Base-by-base conservation (phyloP, 192 early-diverging fungal genomes). In the Dispira simplex region DNA sequence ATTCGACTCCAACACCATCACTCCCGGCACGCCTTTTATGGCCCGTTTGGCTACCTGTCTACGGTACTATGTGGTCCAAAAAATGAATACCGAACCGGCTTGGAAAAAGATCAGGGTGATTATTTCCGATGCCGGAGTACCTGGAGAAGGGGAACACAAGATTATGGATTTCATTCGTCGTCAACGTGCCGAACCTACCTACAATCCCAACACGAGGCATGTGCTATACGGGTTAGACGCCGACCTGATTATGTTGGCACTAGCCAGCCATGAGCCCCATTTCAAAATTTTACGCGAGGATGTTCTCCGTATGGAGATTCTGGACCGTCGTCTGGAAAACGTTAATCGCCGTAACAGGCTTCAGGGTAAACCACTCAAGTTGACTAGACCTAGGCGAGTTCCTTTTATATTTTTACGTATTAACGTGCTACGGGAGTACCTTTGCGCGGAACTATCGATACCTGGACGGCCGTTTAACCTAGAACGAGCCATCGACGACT, bases 81-180 rank as follows among this genome's bases (percentile, higher is more conserved):
- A 90, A 64, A 79, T 94, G 45, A 91, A 91, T 53, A 83, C 81
- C 39, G 92, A 97, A 65, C 81, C 90, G 12, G 81, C 83, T n/a
- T 99, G 96, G 96, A 78, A 76, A 67, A 77, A 80, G 39, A 75
- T 83, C 73, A 90, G 92, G 63, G 88, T 97, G 13, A 81, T 97
- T 62, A 71, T 99, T 11, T 92, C 89, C 0, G 96, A 97, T 55
- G 92, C 92, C 63, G 91, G 87, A 27, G 93, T 97, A 0, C 95
- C 96, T 8, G 96, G 96, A 56, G 96, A 99, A 76, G 96, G 96
- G 46, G 96, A 99, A 74, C 95, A 99, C 74, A 97, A 97, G 77
- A 93, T 99, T 69, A 99, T 97, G 96, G 89, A 95, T 65, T 99
- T 86, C 67, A 85, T 99, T 59, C 85, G 96, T 13, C 73, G 78